Conservation (phyloP, 768 basidiomycete species). For the Naganishia antarctica region DNA sequence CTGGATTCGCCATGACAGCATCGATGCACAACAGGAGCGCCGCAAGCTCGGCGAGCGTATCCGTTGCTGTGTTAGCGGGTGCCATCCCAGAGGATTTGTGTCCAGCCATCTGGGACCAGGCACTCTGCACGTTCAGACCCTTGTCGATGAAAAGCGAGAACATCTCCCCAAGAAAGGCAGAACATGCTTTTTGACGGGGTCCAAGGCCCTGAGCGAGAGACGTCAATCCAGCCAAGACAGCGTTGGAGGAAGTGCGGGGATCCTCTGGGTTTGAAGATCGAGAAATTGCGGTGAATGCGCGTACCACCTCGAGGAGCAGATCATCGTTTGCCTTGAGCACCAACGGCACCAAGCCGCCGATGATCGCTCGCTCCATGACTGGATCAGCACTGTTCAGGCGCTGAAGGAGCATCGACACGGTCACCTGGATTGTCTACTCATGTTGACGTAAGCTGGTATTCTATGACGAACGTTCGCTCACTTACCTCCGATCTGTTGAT, state of each 20-base stretch:
- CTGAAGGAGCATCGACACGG: slow-evolving; percentile 87
- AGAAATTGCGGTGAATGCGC: slow-evolving; percentile 76
- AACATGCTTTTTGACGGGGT: slow-evolving; percentile 69
- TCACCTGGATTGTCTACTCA: slow-evolving; percentile 59
- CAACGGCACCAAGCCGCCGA: slow-evolving; percentile 83
- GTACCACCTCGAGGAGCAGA: slow-evolving; percentile 76
- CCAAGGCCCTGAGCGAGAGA: slow-evolving; percentile 74
- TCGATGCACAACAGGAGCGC: slow-evolving; percentile 87
- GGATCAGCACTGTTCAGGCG: slow-evolving; percentile 78
- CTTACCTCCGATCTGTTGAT: slow-evolving; percentile 75
- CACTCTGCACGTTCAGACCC: slow-evolving; percentile 80
- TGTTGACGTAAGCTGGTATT: slow-evolving; percentile 54
- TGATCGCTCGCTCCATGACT: slow-evolving; percentile 82
- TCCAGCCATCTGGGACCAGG: not conserved
- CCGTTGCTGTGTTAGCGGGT: slow-evolving; percentile 26
- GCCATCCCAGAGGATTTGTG: not conserved
- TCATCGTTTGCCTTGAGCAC: slow-evolving; percentile 71
- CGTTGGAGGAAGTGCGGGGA: slow-evolving; percentile 80
- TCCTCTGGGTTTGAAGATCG: slow-evolving; percentile 83
- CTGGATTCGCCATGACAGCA: slow-evolving; percentile 67
- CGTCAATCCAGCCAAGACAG: slow-evolving; percentile 88
- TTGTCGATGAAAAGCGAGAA: slow-evolving; percentile 83
- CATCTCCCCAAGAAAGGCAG: slow-evolving; percentile 74
- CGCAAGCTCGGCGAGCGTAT: slow-evolving; percentile 73
- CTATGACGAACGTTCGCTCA: not conserved